Evolutionary conservation across 805 yeast genomes (phyloP).

Genomic region (Isabelozyma pseudorhagii): DNA sequence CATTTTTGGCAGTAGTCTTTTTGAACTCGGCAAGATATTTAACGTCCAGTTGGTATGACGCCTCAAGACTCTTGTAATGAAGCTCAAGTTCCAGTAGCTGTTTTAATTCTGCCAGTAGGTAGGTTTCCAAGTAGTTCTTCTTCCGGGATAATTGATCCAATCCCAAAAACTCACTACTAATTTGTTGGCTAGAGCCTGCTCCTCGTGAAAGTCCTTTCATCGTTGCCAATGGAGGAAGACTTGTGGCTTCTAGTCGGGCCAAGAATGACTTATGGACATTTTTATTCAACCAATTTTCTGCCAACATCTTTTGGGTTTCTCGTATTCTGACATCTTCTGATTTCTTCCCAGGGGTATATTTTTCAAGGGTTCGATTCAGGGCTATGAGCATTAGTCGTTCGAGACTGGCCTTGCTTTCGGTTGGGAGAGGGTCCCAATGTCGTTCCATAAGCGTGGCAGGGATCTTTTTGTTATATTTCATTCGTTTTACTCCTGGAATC

Average conservation of each 20-base stretch:
- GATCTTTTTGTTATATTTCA: constrained; percentile 9
- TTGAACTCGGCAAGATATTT: constrained; percentile 29
- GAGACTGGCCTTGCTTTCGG: constrained; percentile 10
- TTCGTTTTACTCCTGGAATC: neutral
- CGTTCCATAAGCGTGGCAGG: constrained; percentile 24
- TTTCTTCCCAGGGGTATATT: constrained; percentile 8
- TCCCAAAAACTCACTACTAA: constrained; percentile 13
- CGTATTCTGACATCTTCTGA: constrained; percentile 6
- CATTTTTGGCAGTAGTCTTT: constrained; percentile 13
- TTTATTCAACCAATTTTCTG: constrained; percentile 22
- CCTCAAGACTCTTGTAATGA: constrained; percentile 19
- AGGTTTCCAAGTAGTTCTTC: constrained; percentile 29
- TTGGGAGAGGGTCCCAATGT: constrained; percentile 28
- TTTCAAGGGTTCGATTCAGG: constrained; percentile 22
- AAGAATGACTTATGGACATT: constrained; percentile 16
- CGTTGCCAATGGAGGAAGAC: constrained; percentile 19
- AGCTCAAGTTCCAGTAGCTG: constrained; percentile 31
- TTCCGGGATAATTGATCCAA: constrained; percentile 22
- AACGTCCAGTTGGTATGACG: constrained; percentile 27
- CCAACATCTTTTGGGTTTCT: constrained; percentile 21
- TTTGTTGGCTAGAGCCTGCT: constrained; percentile 8
- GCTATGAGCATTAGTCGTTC: constrained; percentile 23
- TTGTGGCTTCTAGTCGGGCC: constrained; percentile 21
- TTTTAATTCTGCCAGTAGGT: constrained; percentile 37
- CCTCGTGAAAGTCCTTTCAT: constrained; percentile 8